Conservation (phyloP, 176 grass and related monocot species). For the Olyra latifolia region DNA sequence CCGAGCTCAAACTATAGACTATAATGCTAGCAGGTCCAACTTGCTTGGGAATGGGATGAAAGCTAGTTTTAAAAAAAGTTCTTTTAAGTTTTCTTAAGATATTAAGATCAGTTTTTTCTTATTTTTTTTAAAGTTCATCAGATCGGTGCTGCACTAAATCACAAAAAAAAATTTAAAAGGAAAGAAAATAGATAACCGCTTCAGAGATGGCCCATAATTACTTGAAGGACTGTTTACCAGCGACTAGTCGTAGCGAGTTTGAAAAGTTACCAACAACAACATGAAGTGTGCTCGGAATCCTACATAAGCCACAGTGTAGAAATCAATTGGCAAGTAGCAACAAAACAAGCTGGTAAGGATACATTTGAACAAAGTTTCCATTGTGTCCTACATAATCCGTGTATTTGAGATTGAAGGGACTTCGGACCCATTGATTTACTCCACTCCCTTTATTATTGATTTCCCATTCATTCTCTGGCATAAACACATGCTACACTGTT, state of each 20-base stretch:
- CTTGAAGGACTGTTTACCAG: not conserved
- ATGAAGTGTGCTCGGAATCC: not conserved
- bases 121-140: not conserved
- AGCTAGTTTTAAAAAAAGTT: not conserved
- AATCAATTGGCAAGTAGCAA: not conserved
- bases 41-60: not conserved
- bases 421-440: not conserved
- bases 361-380: not conserved
- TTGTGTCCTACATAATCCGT: not conserved
- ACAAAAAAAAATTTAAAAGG: not conserved
- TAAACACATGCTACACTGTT: not conserved
- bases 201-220: not conserved
- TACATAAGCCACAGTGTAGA: not conserved
- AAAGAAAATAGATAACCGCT: not conserved
- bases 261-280: not conserved
- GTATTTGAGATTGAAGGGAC: not conserved
- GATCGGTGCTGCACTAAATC: not conserved
- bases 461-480: not conserved
- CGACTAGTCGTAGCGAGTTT: not conserved
- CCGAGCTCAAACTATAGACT: not conserved
- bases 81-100: not conserved
- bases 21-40: not conserved
- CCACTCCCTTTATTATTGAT: not conserved
- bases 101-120: not conserved
- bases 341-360: not conserved